A percentile compares a stretch with the other conserved stretches of the same genome.
Evolutionary conservation across 2,329 filamentous ascomycete species (phyloP).

Genomic region (Achaetomium macrosporum): DNA sequence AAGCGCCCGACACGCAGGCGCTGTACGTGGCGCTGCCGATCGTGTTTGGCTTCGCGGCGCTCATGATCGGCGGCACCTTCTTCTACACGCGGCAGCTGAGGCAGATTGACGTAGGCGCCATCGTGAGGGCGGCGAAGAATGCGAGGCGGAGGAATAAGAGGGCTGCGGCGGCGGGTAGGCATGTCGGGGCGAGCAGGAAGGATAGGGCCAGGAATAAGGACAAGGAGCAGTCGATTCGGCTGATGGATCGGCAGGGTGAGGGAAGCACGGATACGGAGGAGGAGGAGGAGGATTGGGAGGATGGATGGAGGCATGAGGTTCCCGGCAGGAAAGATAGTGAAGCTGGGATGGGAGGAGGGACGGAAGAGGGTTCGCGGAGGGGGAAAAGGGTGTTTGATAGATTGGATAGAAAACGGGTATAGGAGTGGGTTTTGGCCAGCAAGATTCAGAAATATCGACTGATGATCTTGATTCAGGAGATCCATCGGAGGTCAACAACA

Average conservation of each 20-base stretch:
- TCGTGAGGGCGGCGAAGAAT: slow-evolving; percentile 38
- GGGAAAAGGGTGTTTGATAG: background rate
- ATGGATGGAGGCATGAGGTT: slow-evolving; percentile 23
- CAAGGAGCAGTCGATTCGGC: slow-evolving; percentile 38
- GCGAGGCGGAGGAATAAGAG: slow-evolving; percentile 29
- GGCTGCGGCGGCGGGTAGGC: slow-evolving; percentile 13
- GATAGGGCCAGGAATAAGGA: slow-evolving; percentile 27
- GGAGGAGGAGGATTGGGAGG: slow-evolving; percentile 29
- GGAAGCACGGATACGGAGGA: background rate
- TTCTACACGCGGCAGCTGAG: slow-evolving; percentile 51
- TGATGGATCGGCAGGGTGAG: slow-evolving; percentile 33
- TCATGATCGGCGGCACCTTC: slow-evolving; percentile 50
- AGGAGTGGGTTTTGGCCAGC: background rate
- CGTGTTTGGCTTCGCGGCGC: slow-evolving; percentile 41
- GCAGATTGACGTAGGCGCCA: slow-evolving; percentile 44
- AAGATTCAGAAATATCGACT: background rate
- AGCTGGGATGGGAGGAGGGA: background rate
- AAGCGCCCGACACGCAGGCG: slow-evolving; percentile 34
- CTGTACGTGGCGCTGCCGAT: slow-evolving; percentile 50
- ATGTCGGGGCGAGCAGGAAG: slow-evolving; percentile 27
- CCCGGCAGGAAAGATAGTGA: background rate
- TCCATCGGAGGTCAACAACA: too few species aligned
- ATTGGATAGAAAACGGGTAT: slow-evolving; percentile 4
- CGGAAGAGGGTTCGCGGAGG: background rate
- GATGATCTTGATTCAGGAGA: too few species aligned